These are phyloP conservation scores for Paragyromitra xinjiangensis DNA, from an alignment of 495 filamentous ascomycete genomes.

Conservation along the genomic window DNA sequence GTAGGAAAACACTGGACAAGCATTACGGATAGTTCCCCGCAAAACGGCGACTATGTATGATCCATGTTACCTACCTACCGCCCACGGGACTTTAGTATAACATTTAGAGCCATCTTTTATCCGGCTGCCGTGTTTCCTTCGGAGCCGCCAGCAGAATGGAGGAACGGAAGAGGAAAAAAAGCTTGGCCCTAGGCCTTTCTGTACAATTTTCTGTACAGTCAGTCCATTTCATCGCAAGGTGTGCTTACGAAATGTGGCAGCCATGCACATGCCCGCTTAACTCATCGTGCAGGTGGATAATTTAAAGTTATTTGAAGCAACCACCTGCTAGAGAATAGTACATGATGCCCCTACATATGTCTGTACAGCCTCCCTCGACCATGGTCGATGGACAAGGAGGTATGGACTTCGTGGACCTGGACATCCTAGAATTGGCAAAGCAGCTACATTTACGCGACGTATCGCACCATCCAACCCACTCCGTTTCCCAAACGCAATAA, in stretches of 20 bases:
- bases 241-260: conserved; percentile 45
- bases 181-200: conserved; percentile 1
- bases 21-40: not conserved
- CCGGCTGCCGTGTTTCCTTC: conserved; percentile 1
- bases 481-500: not conserved
- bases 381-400: conserved; percentile 8
- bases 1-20: not conserved
- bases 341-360: conserved; percentile 11
- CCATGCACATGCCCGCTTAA: conserved; percentile 38
- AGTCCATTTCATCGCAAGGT: conserved; percentile 4
- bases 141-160: not conserved
- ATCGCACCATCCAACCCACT: conserved; percentile 4
- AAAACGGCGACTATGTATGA: conserved; percentile 6
- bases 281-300: conserved; percentile 38
- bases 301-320: conserved; percentile 44
- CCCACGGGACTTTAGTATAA: not conserved
- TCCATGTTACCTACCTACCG: not conserved
- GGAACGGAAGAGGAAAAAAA: conserved; percentile 9
- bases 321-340: conserved; percentile 2
- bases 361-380: conserved; percentile 30
- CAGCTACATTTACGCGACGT: conserved; percentile 22
- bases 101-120: conserved; percentile 10
- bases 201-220: conserved; percentile 22
- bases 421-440: conserved; percentile 13
- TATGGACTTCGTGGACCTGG: conserved; percentile 11